A percentile compares a stretch with the other conserved stretches of the same genome.
Evolutionary conservation across 371 early-diverging fungal genomes (phyloP).

Genomic region (Blastocladiella emersonii): DNA sequence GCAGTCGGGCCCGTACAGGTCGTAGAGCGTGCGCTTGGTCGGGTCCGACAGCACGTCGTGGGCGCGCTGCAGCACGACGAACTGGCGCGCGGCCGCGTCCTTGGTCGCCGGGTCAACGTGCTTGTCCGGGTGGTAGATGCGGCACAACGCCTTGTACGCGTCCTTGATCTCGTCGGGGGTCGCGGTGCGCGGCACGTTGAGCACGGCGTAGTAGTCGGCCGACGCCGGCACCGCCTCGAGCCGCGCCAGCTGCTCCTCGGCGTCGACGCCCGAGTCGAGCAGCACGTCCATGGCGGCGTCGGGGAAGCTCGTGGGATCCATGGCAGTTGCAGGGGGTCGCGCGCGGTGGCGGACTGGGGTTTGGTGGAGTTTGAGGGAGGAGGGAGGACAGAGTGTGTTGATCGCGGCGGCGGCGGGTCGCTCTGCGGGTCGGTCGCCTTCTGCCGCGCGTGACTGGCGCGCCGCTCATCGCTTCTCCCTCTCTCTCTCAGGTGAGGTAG

Average conservation of each 20-base stretch:
- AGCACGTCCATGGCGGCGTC: too few relatives aligned
- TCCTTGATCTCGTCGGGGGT: slow-evolving; percentile 72
- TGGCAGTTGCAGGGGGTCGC: too few relatives aligned
- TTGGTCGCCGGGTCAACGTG: slow-evolving; percentile 37
- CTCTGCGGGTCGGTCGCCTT: too few relatives aligned
- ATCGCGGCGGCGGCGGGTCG: too few relatives aligned
- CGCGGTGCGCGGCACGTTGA: slow-evolving; percentile 13
- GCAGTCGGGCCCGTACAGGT: slow-evolving; percentile 54
- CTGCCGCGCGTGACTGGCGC: too few relatives aligned
- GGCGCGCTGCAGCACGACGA: slow-evolving; percentile 12
- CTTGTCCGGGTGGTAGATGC: slow-evolving; percentile 84
- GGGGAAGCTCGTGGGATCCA: too few relatives aligned
- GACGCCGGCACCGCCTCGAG: not conserved
- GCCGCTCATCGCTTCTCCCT: too few relatives aligned
- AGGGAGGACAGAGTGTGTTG: too few relatives aligned
- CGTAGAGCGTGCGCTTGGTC: slow-evolving; percentile 70
- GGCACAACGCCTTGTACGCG: slow-evolving; percentile 61
- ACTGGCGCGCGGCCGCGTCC: slow-evolving; percentile 52
- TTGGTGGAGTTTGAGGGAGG: too few relatives aligned
- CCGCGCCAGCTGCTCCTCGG: not conserved
- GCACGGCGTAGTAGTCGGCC: slow-evolving; percentile 7
- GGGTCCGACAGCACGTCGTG: slow-evolving; percentile 56
- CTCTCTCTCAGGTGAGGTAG: too few relatives aligned
- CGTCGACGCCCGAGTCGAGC: not conserved
- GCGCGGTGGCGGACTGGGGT: too few relatives aligned